Base-by-base conservation (phyloP, 1,284 basidiomycete genomes). In the Naganishia sp. region DNA sequence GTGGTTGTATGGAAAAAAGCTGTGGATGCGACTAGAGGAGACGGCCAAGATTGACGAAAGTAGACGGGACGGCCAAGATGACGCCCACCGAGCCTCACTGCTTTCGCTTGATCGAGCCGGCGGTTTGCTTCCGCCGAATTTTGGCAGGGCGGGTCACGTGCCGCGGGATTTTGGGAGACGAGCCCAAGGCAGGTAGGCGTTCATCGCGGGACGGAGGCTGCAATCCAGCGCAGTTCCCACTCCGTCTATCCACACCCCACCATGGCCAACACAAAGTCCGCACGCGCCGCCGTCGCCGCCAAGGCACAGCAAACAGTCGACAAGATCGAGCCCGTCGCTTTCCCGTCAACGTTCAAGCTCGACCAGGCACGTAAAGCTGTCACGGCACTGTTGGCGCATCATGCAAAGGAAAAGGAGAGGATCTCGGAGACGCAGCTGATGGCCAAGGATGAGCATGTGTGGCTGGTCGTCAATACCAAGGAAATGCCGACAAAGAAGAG, bases 391-490 rank as follows among this genome's bases (percentile, higher is more conserved):
- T 82, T 89, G 56, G 81, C 83, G 2, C 85, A 94, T 75, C 86
- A 87, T 48, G 75, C 81, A 60, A 88, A 90, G 75, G 81, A 84
- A 70, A 84, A 86, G 68, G 79, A 85, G 71, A 81, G 88, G 73
- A 82, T 84, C 68, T 86, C 88, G 70, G 87, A 90, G 75, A 86
- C 80, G 0, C 87, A 94, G 75, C 85, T 96, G n/a, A 79, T 96
- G 63, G 83, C 86, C 0, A 89, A 86, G 77, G 90, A 93, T 73
- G 89, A 90, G 75, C 83, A 88, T 75, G 83, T 97, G 61, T 95
- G 91, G 90, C 83, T 96, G 31, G 87, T 89, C 71, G 83, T 96
- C 67, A 86, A 89, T 21, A 86, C 91, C 68, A 94, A 94, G 82
- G 85, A 84, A 72, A 88, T 92, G 74, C 85, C 86, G 48, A 84